Evolutionary conservation across 192 early-diverging fungal species (phyloP), one percentile per base, ranked within the genome.

Genomic region (Backusella westeae): DNA sequence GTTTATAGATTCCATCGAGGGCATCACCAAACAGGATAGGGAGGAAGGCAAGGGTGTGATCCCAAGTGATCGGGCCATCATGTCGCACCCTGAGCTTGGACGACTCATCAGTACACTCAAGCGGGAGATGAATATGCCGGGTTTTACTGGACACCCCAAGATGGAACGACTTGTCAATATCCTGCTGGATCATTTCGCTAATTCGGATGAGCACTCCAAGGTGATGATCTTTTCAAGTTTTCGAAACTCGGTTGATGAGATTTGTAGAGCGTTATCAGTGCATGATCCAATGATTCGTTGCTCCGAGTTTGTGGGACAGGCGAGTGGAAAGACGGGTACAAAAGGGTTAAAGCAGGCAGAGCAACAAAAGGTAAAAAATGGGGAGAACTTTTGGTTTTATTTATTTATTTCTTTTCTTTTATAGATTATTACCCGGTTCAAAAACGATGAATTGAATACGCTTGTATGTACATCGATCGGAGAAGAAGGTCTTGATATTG

Each of bases 401-500:
- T 68, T 12, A 66, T 39, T 21, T 38, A 71, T 41, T 49, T 17
- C 6, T 68, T 49, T 70, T 69, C 21, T 23, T 69, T 29, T 21
- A 14, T 56, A 92, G 90, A 87, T 95, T 29, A 87, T 96, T 35
- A 80, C 80, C 3, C 88, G 92, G 29, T 98, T 98, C 78, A 88
- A 93, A 63, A 78, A 80, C 23, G 94, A 96, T 38, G 78, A 87
- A 29, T 90, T 92, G 66, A 98, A 98, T 79, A 91, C 94, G 12
- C 85, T 98, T 14, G 95, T 98, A 2, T 92, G 93, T 1, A 97
- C 97, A 0, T 95, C 90, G 23, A 95, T 98, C 53, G 97, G 96
- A 66, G 97, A 98, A 83, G 97, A 98, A 84, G 97, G 97, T 1
- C 82, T 98, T 38, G 97, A 98, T 80, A 98, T 98, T 86, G 97